phyloP scores from a whole-genome alignment of 164 flowering plant genomes.

The Macadamia integrifolia region DNA sequence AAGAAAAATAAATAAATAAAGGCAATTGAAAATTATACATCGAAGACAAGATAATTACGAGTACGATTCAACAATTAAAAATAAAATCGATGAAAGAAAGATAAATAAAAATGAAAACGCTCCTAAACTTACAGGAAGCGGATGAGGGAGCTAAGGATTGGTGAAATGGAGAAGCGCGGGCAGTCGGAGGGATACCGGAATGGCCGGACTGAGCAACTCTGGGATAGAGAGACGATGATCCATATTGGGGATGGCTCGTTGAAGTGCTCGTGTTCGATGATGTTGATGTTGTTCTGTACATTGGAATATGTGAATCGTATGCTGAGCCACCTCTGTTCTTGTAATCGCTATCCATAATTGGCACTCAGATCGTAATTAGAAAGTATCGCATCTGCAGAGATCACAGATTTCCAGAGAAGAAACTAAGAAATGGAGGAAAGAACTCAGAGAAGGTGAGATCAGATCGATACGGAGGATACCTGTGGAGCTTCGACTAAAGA shows the following conservation, averaged over 20 bases:
- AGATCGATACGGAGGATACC: no score
- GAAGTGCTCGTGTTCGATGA: conserved; percentile 10
- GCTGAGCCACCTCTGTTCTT: conserved; percentile 29
- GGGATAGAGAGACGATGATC: conserved; percentile 30
- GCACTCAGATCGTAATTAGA: no score
- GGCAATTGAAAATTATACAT: not conserved
- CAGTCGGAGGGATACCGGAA: conserved; percentile 14
- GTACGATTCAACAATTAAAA: not conserved
- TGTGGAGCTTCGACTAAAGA: no score
- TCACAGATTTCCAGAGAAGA: no score
- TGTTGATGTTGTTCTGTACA: conserved; percentile 9
- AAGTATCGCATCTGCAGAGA: no score
- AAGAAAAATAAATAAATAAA: not conserved
- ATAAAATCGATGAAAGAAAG: not conserved
- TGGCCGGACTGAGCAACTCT: conserved; percentile 27
- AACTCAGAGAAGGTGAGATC: no score
- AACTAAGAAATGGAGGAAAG: no score
- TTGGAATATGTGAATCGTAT: conserved; percentile 31
- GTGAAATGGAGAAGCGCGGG: conserved; percentile 22
- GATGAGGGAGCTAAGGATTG: conserved; percentile 10
- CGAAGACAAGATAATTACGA: not conserved
- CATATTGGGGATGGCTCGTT: conserved; percentile 27
- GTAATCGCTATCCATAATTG: conserved; percentile 44
- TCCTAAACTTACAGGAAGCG: conserved; percentile 18
- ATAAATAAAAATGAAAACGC: not conserved